Percentiles rank a stretch among this genome's conserved stretches.
phyloP scores from a whole-genome alignment of 306 rosid species.

The Heteromeles arbutifolia region DNA sequence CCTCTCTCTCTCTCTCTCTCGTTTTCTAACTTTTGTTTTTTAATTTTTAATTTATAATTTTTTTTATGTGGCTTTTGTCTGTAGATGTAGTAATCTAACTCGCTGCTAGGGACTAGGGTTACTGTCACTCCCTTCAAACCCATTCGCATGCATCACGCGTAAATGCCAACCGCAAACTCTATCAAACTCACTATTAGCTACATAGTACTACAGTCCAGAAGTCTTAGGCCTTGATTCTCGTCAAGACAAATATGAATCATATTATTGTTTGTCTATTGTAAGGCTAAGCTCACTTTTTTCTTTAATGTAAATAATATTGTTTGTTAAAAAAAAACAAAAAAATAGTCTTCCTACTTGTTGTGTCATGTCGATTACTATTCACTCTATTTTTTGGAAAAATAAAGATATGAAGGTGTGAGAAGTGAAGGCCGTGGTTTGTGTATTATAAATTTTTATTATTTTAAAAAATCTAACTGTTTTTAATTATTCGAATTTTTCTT shows the following conservation, averaged over 20 bases:
- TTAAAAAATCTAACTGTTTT: too few relatives aligned
- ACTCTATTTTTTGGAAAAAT: too few relatives aligned
- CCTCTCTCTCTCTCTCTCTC: conserved; percentile 14
- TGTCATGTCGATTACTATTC: background rate
- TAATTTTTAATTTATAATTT: background rate
- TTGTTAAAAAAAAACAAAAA: too few relatives aligned
- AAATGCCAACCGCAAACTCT: background rate
- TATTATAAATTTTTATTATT: too few relatives aligned
- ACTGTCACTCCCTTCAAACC: conserved; percentile 27
- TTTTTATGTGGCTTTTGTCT: conserved; percentile 45
- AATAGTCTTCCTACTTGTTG: too few relatives aligned
- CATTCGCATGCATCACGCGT: conserved; percentile 26
- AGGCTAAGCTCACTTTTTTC: fast-evolving
- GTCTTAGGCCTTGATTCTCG: fast-evolving
- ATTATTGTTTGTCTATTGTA: too few relatives aligned
- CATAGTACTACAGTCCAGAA: fast-evolving
- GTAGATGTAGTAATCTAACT: conserved; percentile 59
- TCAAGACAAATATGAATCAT: fast-evolving
- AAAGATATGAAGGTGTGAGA: too few relatives aligned
- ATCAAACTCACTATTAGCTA: too few relatives aligned
- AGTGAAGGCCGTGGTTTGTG: too few relatives aligned
- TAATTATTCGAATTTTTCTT: too few relatives aligned
- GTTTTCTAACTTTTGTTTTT: background rate
- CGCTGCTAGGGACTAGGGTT: conserved; percentile 45
- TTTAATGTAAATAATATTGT: too few relatives aligned